Evolutionary conservation across 805 yeast genomes (phyloP).

Genomic region (Cyberlindnera nakhonratchasimensis): DNA sequence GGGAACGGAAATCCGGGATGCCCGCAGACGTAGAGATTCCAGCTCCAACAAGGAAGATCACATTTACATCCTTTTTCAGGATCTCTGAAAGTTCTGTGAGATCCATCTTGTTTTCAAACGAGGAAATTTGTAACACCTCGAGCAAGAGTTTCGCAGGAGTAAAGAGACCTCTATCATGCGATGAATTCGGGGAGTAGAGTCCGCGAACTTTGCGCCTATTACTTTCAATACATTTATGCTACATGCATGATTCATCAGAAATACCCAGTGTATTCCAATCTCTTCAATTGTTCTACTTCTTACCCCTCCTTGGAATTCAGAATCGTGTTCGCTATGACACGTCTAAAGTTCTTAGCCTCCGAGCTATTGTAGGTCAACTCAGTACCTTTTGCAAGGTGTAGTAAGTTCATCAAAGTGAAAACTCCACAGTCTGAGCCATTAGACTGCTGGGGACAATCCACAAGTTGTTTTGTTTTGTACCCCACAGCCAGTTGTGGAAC

Average conservation of each 20-base stretch:
- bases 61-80: constrained; percentile 6
- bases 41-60: constrained; percentile 78
- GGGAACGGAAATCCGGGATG: constrained; percentile 92
- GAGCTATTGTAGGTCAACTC: constrained; percentile 54
- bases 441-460: constrained; percentile 73
- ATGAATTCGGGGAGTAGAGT: neutral
- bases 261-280: too few species aligned
- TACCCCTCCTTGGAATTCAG: constrained; percentile 9
- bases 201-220: too few species aligned
- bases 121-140: neutral
- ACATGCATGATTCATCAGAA: too few species aligned
- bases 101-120: neutral
- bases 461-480: constrained; percentile 29
- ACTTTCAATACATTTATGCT: too few species aligned
- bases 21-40: constrained; percentile 94
- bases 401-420: constrained; percentile 77
- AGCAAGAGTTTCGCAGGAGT: neutral
- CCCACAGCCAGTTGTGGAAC: constrained; percentile 31
- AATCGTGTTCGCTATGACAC: constrained; percentile 34
- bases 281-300: too few species aligned
- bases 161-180: neutral
- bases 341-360: constrained; percentile 67
- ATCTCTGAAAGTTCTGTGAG: constrained; percentile 9
- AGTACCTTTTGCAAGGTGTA: constrained; percentile 50
- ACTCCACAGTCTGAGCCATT: constrained; percentile 97